Percentiles rank a stretch among this genome's conserved stretches.
Evolutionary conservation across 805 yeast genomes (phyloP).

Genomic region (Saccharomycopsis lassenensis): DNA sequence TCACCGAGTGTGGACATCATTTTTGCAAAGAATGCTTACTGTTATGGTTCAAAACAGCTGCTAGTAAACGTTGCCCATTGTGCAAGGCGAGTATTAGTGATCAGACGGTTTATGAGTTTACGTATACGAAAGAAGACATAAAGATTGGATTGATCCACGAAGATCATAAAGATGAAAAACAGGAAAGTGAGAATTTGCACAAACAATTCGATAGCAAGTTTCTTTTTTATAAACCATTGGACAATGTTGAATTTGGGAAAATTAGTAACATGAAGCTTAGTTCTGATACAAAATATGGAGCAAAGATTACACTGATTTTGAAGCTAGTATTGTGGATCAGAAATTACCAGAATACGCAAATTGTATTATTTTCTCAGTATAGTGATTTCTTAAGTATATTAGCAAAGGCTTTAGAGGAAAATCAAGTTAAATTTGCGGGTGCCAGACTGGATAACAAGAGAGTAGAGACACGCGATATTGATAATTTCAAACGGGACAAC

Average conservation of each 20-base stretch:
- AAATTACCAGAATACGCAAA: slow-evolving; percentile 47
- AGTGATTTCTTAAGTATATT: slow-evolving; percentile 57
- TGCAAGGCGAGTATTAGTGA: slow-evolving; percentile 48
- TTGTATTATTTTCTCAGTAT: slow-evolving; percentile 88
- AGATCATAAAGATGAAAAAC: slow-evolving; percentile 9
- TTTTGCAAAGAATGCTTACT: slow-evolving; percentile 75
- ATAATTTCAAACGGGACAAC: slow-evolving; percentile 47
- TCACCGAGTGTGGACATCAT: slow-evolving; percentile 87
- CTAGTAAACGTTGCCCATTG: slow-evolving; percentile 58
- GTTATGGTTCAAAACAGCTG: slow-evolving; percentile 48
- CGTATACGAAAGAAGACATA: slow-evolving; percentile 42
- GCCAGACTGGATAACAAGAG: slow-evolving; percentile 24
- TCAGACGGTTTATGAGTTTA: slow-evolving; percentile 58
- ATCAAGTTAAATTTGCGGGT: slow-evolving; percentile 47
- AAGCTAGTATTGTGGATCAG: slow-evolving; percentile 60
- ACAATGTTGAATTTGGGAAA: slow-evolving; percentile 30
- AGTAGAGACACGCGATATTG: slow-evolving; percentile 31
- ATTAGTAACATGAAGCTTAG: slow-evolving; percentile 33
- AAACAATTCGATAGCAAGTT: slow-evolving; percentile 14
- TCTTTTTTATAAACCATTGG: slow-evolving; percentile 27
- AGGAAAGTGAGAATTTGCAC: slow-evolving; percentile 6
- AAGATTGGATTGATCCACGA: slow-evolving; percentile 35
- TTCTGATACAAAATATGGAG: slow-evolving; percentile 48
- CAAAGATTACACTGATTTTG: slow-evolving; percentile 76
- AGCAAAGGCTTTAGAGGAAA: slow-evolving; percentile 50